Evolutionary conservation across 352 stramenopile genomes (phyloP).

Genomic region (Phytophthora tentaculata): DNA sequence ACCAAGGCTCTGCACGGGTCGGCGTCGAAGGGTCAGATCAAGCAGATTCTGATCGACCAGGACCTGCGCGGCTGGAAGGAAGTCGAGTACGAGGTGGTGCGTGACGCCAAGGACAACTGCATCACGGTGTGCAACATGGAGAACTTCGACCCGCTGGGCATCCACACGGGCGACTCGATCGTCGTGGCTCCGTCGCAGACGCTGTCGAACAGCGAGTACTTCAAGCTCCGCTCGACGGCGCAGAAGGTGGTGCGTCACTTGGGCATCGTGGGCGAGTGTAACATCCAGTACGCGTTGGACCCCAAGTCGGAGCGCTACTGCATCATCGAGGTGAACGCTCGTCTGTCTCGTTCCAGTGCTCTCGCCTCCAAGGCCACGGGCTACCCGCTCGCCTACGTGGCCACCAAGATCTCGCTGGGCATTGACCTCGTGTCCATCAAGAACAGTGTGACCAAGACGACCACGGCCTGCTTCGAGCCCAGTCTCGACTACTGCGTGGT

Average conservation of each 20-base stretch:
- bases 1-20: constrained; percentile 73
- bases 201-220: constrained; percentile 96
- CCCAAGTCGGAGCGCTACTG: constrained; percentile 95
- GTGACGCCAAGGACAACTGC: constrained; percentile 96
- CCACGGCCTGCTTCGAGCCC: constrained; percentile 98
- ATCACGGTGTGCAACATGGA: constrained; percentile 99
- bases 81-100: constrained; percentile 98
- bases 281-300: constrained; percentile 99
- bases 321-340: constrained; percentile 99
- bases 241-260: constrained; percentile 97
- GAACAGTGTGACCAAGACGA: constrained; percentile 97
- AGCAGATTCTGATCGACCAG: constrained; percentile 98
- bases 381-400: constrained; percentile 98
- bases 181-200: constrained; percentile 98
- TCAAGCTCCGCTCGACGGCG: constrained; percentile 97
- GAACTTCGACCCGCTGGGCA: constrained; percentile 97
- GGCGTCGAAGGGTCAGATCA: constrained; percentile 87
- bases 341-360: constrained; percentile 97
- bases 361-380: constrained; percentile 98
- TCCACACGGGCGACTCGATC: constrained; percentile 98
- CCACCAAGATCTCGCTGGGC: constrained; percentile 97
- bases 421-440: constrained; percentile 95
- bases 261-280: constrained; percentile 98
- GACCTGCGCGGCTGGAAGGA: constrained; percentile 99
- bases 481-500: constrained; percentile 97